These are phyloP conservation scores for Neonectria punicea DNA, from an alignment of 2,329 filamentous ascomycete genomes.

Conservation along the genomic window DNA sequence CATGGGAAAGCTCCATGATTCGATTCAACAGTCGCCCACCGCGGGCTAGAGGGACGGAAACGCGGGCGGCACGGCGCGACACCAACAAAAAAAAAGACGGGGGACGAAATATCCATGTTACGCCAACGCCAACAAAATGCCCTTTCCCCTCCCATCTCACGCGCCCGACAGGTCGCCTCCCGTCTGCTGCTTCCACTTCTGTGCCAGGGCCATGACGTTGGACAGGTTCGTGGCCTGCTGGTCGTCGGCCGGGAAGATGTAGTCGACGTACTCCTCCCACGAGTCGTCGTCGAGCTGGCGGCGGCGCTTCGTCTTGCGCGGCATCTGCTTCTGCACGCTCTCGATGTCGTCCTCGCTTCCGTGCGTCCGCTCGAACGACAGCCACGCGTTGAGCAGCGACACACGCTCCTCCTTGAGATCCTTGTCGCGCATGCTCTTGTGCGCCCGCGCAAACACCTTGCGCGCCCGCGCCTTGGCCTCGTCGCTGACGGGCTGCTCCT, in stretches of 20 bases:
- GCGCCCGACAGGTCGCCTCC: slow-evolving; percentile 50
- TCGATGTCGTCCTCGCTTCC: slow-evolving; percentile 80
- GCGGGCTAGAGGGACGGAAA: not conserved
- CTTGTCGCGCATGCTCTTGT: slow-evolving; percentile 87
- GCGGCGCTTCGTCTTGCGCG: slow-evolving; percentile 89
- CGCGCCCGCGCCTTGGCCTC: slow-evolving; percentile 86
- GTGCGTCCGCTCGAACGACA: slow-evolving; percentile 89
- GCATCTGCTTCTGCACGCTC: slow-evolving; percentile 92
- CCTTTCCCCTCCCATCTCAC: slow-evolving; percentile 18
- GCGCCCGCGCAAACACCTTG: slow-evolving; percentile 84
- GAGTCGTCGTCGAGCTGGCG: slow-evolving; percentile 91
- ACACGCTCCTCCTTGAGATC: slow-evolving; percentile 96
- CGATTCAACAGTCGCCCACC: slow-evolving; percentile 1
- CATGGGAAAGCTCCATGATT: not conserved
- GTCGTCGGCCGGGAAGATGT: slow-evolving; percentile 96
- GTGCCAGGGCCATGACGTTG: slow-evolving; percentile 84
- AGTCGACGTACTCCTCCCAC: slow-evolving; percentile 96
- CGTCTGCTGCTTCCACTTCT: slow-evolving; percentile 84
- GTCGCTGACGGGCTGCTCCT: slow-evolving; percentile 78
- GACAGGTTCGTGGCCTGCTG: slow-evolving; percentile 85
- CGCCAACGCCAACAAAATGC: not conserved
- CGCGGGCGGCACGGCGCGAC: slow-evolving; percentile 1
- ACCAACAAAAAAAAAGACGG: not conserved
- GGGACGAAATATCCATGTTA: not conserved
- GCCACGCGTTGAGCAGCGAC: slow-evolving; percentile 89